Conservation (phyloP, 257 asterid genomes). For the Thymus mandschuricus region DNA sequence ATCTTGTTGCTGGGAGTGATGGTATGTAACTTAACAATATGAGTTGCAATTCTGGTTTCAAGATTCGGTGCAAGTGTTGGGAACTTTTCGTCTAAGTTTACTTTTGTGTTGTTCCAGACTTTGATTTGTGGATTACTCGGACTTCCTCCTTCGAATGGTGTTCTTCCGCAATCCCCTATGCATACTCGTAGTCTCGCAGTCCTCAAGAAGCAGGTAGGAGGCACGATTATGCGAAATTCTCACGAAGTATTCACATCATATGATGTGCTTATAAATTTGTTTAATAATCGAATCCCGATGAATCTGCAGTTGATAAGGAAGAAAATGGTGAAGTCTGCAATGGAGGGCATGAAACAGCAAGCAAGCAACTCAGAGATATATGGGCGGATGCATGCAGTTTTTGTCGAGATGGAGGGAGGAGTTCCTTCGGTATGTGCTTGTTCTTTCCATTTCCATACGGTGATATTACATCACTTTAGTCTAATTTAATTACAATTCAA, state of each 20-base stretch:
- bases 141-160: constrained; percentile 98
- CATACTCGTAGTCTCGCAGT: constrained; percentile 94
- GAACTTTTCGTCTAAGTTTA: neutral
- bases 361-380: constrained; percentile 85
- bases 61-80: neutral
- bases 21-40: constrained; percentile 45
- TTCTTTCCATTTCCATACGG: constrained; percentile 3
- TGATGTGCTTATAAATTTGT: neutral
- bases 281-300: neutral
- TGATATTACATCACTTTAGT: neutral
- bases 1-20: constrained; percentile 72
- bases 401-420: constrained; percentile 79
- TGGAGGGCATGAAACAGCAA: constrained; percentile 72
- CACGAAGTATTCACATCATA: neutral
- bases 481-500: neutral
- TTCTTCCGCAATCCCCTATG: constrained; percentile 99
- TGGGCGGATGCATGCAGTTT: constrained; percentile 86
- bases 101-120: constrained; percentile 55
- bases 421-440: constrained; percentile 54
- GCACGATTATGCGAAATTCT: constrained; percentile 14
- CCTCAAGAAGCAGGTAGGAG: constrained; percentile 83
- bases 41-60: neutral
- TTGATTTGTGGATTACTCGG: constrained; percentile 94
- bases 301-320: constrained; percentile 61
- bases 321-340: constrained; percentile 83